Evolutionary conservation across 768 basidiomycete genomes (phyloP), one percentile per base, ranked within the genome.

Genomic region (Boletus reticuloceps): DNA sequence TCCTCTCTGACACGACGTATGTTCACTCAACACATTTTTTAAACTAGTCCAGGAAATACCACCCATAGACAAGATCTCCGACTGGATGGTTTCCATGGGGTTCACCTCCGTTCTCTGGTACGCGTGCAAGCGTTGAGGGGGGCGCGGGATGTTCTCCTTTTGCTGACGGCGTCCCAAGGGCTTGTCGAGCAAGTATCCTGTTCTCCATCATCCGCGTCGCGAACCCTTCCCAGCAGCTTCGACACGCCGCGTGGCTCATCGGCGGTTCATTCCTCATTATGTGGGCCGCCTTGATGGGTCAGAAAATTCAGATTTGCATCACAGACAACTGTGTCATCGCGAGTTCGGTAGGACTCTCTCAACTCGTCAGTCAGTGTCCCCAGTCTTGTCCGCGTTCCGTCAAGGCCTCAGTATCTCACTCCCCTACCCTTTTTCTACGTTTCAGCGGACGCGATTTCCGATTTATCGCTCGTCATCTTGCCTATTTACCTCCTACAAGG

Each of bases 121-220:
- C 10, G 64, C 13, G 25, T 16, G 20, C 36, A 6, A 14, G 5
- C 13, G 7, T 36, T 1, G 34, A 36, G 13, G 34, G 4, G 34
- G 13, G 14, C 9, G 8, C 9, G 27, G 8, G 27, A 29, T 13
- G 38, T 10, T 9, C 37, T 20, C 27, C 27, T n/a, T 16, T 34
- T 46, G 22, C 52, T 67, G 20, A 58, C 11, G n/a, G 5, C 25
- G 19, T 25, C 8, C 17, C 1, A 31, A 71, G 68, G 68, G 47
- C 52, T 13, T 63, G 68, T 51, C 63, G 68, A 10, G 44, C 54
- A 25, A 69, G 69, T 49, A 56, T 69, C 40, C 38, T 69, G 34
- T 12, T 60, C 29, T 69, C 68, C n/a, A 55, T 71, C 46, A 42
- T 67, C 13, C 63, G 58, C 19, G 13, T 63, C 10, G 50, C 50